Conservation (phyloP, 768 basidiomycete genomes). For the Trametes cinnabarina region DNA sequence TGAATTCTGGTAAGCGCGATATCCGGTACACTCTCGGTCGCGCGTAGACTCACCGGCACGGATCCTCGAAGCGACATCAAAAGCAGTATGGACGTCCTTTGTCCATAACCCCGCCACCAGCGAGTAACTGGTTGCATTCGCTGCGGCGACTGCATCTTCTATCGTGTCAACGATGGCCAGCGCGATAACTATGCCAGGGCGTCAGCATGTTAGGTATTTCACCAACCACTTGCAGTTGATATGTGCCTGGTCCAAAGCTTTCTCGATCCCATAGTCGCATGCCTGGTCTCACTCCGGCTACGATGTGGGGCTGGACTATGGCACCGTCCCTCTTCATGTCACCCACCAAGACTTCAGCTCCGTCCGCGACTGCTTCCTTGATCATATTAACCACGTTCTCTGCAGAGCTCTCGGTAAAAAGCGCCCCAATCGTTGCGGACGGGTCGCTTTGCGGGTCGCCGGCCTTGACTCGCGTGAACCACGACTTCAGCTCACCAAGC, state of each 20-base stretch:
- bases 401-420: constrained; percentile 47
- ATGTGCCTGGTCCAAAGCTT: constrained; percentile 57
- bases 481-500: constrained; percentile 33
- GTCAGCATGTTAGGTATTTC: not conserved
- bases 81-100: constrained; percentile 40
- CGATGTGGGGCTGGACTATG: constrained; percentile 52
- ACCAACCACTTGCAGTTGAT: not conserved
- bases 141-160: constrained; percentile 54
- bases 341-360: constrained; percentile 47
- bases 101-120: constrained; percentile 55
- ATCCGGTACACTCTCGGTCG: no score
- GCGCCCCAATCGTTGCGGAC: constrained; percentile 33
- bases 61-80: constrained; percentile 46
- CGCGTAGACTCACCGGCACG: constrained; percentile 38
- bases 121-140: constrained; percentile 54
- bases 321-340: constrained; percentile 40
- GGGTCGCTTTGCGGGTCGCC: constrained; percentile 37
- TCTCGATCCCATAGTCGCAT: constrained; percentile 57
- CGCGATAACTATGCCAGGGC: constrained; percentile 36
- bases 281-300: constrained; percentile 46
- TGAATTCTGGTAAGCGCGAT: constrained; percentile 18
- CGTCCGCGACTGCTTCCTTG: constrained; percentile 41
- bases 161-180: constrained; percentile 46
- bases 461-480: constrained; percentile 36
- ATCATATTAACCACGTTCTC: constrained; percentile 44